Conservation (phyloP, 1,139 yeast genomes). For the Kluyveromyces marxianus region DNA sequence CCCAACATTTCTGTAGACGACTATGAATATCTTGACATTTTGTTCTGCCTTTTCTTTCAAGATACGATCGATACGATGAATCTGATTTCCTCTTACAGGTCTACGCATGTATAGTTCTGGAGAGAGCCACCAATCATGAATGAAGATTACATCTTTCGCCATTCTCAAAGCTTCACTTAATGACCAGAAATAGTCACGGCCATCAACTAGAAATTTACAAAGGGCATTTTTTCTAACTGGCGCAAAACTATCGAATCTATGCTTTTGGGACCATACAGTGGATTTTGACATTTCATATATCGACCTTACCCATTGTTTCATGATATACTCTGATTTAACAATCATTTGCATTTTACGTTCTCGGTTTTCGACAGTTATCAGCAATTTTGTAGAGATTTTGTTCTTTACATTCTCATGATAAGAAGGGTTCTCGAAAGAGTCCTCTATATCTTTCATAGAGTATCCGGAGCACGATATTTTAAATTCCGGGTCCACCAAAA, state of each 20-base stretch:
- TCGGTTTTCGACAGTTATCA: constrained; percentile 66
- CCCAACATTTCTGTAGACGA: constrained; percentile 93
- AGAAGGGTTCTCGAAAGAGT: constrained; percentile 38
- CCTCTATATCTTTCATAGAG: constrained; percentile 26
- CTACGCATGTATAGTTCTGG: constrained; percentile 90
- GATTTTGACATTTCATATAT: constrained; percentile 60
- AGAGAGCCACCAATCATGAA: constrained; percentile 98
- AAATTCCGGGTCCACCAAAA: constrained; percentile 69
- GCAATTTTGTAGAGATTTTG: constrained; percentile 36
- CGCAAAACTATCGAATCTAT: constrained; percentile 86
- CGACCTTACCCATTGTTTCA: constrained; percentile 71
- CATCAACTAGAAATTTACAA: constrained; percentile 98
- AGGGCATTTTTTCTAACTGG: constrained; percentile 79
- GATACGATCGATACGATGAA: constrained; percentile 85
- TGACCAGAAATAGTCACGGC: constrained; percentile 95
- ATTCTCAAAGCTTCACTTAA: constrained; percentile 83
- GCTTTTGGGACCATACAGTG: constrained; percentile 62
- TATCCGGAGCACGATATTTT: constrained; percentile 46
- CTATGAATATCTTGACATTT: constrained; percentile 89
- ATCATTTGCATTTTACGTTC: constrained; percentile 73
- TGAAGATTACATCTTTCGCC: constrained; percentile 91
- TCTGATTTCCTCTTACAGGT: constrained; percentile 93
- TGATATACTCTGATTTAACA: constrained; percentile 64
- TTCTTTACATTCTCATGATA: constrained; percentile 24
- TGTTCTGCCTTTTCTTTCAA: constrained; percentile 85